Conservation (phyloP, 2,329 filamentous ascomycete genomes). For the Curvularia eragrostidis region DNA sequence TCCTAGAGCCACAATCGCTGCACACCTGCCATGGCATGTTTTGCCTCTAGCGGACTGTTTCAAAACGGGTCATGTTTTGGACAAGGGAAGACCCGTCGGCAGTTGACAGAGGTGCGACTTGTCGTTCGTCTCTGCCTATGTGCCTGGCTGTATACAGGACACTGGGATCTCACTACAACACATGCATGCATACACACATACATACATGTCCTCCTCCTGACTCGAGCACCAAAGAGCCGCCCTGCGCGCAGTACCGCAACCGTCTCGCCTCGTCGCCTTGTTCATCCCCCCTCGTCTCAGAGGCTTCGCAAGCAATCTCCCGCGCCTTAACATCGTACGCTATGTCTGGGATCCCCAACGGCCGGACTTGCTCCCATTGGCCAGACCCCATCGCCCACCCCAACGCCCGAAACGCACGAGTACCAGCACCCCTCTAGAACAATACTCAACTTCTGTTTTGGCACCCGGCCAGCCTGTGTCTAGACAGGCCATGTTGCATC, state of each 20-base stretch:
- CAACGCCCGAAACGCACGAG: slow-evolving; percentile 26
- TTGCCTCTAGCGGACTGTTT: slow-evolving; percentile 23
- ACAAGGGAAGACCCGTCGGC: background rate
- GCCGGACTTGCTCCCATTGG: slow-evolving; percentile 22
- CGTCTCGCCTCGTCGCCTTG: slow-evolving; percentile 8
- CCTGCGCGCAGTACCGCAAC: slow-evolving; percentile 7
- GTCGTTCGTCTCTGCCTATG: background rate
- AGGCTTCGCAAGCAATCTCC: slow-evolving; percentile 20
- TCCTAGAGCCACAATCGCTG: slow-evolving; percentile 4
- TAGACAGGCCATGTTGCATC: slow-evolving; percentile 21
- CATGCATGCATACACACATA: too few relatives aligned
- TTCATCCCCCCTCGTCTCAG: slow-evolving; percentile 6
- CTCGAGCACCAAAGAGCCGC: slow-evolving; percentile 4
- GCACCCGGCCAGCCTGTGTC: slow-evolving; percentile 13
- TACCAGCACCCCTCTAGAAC: slow-evolving; percentile 18
- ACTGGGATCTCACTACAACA: too few relatives aligned
- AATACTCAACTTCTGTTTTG: slow-evolving; percentile 17
- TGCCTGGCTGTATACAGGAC: background rate
- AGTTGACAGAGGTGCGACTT: background rate
- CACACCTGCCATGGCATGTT: slow-evolving; percentile 16
- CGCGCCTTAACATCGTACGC: slow-evolving; percentile 24
- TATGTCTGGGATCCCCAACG: slow-evolving; percentile 21
- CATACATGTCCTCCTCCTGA: background rate
- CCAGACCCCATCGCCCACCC: slow-evolving; percentile 8
- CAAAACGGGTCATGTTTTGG: slow-evolving; percentile 12